Evolutionary conservation across 139 green algal genomes (phyloP).

Genomic region (Closterium sp.): DNA sequence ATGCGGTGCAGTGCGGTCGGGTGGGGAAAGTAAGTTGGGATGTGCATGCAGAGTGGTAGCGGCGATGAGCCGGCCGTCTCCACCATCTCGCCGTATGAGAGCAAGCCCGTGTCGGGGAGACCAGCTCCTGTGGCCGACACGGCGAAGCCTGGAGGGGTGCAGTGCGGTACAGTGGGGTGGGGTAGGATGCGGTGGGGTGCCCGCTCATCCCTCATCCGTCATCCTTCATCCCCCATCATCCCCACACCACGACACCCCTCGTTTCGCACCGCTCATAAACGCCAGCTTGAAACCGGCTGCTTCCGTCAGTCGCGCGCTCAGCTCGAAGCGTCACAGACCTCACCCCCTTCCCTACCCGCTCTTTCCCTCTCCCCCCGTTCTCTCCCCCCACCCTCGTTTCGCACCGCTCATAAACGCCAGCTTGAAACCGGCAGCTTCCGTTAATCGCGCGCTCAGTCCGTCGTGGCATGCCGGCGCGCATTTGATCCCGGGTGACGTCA

Average conservation of each 20-base stretch:
- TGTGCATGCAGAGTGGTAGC: conserved; percentile 54
- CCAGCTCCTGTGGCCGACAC: conserved; percentile 37
- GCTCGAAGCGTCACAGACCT: too few species aligned
- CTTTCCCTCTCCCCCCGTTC: too few species aligned
- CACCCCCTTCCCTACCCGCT: too few species aligned
- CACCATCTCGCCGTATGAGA: conserved; percentile 46
- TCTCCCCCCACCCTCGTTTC: neutral
- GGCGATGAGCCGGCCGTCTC: conserved; percentile 19
- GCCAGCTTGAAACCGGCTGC: conserved; percentile 45
- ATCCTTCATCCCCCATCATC: neutral
- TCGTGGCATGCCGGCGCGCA: conserved; percentile 52
- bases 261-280: conserved; percentile 52
- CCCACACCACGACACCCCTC: neutral
- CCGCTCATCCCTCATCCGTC: neutral
- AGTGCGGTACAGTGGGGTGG: too few species aligned
- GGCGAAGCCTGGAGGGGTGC: conserved; percentile 34
- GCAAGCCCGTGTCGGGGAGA: conserved; percentile 24
- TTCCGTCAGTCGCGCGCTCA: conserved; percentile 53
- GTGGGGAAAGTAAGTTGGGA: too few species aligned
- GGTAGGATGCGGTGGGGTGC: too few species aligned
- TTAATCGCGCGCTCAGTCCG: conserved; percentile 51
- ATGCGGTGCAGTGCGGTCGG: too few species aligned
- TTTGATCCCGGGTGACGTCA: neutral
- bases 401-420: conserved; percentile 56
- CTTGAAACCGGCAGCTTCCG: conserved; percentile 50